phyloP scores from a whole-genome alignment of 441 rosid species.

The Croton laevigatus region DNA sequence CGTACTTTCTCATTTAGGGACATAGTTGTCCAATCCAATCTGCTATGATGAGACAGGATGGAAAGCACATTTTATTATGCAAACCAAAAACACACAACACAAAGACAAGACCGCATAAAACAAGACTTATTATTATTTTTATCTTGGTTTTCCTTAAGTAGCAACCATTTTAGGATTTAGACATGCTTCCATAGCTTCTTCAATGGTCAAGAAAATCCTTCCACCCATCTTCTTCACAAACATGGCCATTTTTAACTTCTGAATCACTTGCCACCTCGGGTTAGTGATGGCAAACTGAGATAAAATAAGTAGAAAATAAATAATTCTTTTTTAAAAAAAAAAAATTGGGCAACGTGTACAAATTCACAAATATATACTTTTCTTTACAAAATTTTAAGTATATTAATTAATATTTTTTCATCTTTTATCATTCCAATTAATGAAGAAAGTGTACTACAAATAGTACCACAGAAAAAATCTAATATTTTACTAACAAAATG shows the following conservation, averaged over 20 bases:
- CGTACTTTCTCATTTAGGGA: too few relatives aligned
- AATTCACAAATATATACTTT: too few relatives aligned
- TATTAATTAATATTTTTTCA: too few relatives aligned
- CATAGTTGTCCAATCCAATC: too few relatives aligned
- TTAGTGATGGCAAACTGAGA: conserved; percentile 62
- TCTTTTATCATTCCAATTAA: too few relatives aligned
- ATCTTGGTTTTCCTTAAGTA: neutral
- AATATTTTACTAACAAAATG: too few relatives aligned
- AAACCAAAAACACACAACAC: neutral
- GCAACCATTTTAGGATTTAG: conserved; percentile 7
- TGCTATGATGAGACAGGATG: neutral
- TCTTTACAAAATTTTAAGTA: too few relatives aligned
- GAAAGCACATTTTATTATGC: neutral
- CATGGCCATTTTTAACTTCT: conserved; percentile 66
- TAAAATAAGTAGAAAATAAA: neutral
- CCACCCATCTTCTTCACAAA: conserved; percentile 57
- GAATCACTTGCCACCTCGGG: conserved; percentile 81
- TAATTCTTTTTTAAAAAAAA: neutral
- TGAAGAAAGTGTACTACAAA: too few relatives aligned
- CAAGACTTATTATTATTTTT: too few relatives aligned
- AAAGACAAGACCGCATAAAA: neutral
- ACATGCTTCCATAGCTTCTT: conserved; percentile 59
- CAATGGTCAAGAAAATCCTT: conserved; percentile 58
- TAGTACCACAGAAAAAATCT: too few relatives aligned
- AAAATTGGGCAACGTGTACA: neutral